These are phyloP conservation scores for Boletus rufocinnamomeus DNA, from an alignment of 768 basidiomycete species.

Conservation along the genomic window DNA sequence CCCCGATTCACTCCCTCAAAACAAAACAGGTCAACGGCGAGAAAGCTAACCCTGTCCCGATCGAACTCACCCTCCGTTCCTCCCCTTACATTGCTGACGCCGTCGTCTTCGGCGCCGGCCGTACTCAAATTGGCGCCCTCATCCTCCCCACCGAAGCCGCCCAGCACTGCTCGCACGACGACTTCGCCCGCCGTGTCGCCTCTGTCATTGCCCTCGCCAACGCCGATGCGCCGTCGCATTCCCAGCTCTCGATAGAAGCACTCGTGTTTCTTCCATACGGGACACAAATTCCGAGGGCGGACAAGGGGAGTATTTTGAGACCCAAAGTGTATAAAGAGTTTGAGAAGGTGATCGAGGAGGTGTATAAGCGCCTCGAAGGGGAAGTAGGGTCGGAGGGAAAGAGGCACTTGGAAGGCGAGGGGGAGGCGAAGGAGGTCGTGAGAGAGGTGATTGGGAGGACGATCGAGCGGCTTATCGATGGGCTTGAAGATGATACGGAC, in stretches of 20 bases:
- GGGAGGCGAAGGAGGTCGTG: slow-evolving; percentile 14
- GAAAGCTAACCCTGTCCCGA: slow-evolving; percentile 59
- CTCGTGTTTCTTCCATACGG: slow-evolving; percentile 49
- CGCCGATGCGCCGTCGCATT: slow-evolving; percentile 51
- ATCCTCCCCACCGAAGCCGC: slow-evolving; percentile 50
- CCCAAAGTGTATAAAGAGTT: slow-evolving; percentile 53
- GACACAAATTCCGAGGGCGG: slow-evolving; percentile 51
- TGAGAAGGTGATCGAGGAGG: slow-evolving; percentile 43
- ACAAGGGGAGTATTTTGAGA: slow-evolving; percentile 53
- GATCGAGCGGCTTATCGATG: slow-evolving; percentile 18
- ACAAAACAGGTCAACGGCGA: slow-evolving; percentile 43
- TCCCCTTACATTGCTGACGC: slow-evolving; percentile 49
- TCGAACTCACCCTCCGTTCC: slow-evolving; percentile 53
- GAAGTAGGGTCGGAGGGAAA: slow-evolving; percentile 33
- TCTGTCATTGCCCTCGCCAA: slow-evolving; percentile 55
- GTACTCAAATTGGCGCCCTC: slow-evolving; percentile 51
- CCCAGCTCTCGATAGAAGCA: slow-evolving; percentile 51
- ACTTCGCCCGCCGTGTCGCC: slow-evolving; percentile 37
- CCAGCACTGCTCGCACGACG: slow-evolving; percentile 27
- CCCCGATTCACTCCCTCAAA: slow-evolving; percentile 18
- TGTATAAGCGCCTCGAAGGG: slow-evolving; percentile 46
- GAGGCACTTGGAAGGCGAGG: slow-evolving; percentile 8
- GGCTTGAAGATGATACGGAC: slow-evolving; percentile 38
- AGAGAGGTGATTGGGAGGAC: slow-evolving; percentile 24
- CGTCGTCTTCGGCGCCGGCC: slow-evolving; percentile 53